Evolutionary conservation across 768 basidiomycete genomes (phyloP), one percentile per base, ranked within the genome.

Genomic region (Agaricus subrufescens): DNA sequence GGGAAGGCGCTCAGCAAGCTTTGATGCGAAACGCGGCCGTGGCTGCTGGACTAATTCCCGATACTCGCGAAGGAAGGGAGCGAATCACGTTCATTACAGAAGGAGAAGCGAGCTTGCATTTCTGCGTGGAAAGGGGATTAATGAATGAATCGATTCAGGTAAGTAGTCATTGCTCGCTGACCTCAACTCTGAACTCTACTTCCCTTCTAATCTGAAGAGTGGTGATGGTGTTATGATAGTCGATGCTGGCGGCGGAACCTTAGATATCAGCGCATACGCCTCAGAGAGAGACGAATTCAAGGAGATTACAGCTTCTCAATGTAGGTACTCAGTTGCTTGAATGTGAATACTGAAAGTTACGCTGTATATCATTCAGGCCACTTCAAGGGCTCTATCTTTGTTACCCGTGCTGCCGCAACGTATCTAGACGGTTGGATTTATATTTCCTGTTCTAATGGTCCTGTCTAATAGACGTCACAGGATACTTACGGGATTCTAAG

Each of bases 221-320:
- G 75, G 76, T 19, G 61, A 78, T 46, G 78, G 77, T 2, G 67
- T 83, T 2, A 69, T 82, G 48, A 69, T 85, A 31, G 75, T 84
- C n/a, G 83, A 85, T 59, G 81, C 82, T 2, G 83, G 84, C 4
- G 82, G 82, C 53, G 84, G 82, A 34, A 85, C 82, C 0, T 67
- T 85, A 19, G 84, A 85, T 59, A 70, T 85, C 47, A 83, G 79
- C 51, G 74, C 79, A 4, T 85, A 84, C 54, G 73, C 69, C 14
- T 67, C 71, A 5, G 46, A 63, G 61, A 3, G 57, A 61, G 1
- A 57, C 61, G 12, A 37, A 47, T 62, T 58, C 26, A 73, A 78
- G 50, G 82, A 84, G 63, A 75, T 78, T 31, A 74, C 75, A 1
- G 70, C 71, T 0, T 57, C 70, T 0, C 66, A 71, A 56, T 78